These are phyloP conservation scores for Angophora floribunda DNA, from an alignment of 345 rosid genomes.

Conservation along the genomic window DNA sequence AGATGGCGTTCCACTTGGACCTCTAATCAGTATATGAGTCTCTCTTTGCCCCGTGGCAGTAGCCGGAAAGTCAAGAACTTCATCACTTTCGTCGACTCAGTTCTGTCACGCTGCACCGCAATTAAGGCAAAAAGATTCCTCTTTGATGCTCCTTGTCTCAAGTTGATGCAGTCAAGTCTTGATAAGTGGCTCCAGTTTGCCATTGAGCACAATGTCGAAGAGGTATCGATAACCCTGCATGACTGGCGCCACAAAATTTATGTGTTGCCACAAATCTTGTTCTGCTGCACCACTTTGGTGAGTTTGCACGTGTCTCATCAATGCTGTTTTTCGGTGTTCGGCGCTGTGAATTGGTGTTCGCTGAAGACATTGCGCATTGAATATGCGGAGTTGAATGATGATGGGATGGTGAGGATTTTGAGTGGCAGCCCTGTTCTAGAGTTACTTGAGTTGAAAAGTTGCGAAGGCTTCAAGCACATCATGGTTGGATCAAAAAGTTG, in stretches of 20 bases:
- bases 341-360: not conserved
- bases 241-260: not conserved
- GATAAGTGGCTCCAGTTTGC: not conserved
- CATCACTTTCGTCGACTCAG: not conserved
- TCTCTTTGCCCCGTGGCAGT: not conserved
- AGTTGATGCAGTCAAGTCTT: not conserved
- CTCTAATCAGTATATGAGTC: not conserved
- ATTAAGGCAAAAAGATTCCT: not conserved
- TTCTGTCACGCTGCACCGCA: not conserved
- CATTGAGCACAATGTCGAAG: not conserved
- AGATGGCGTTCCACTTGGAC: not conserved
- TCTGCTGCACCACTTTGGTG: not conserved
- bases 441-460: not conserved
- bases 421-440: not conserved
- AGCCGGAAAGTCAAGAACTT: not conserved
- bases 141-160: not conserved
- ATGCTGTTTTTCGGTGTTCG: not conserved
- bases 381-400: not conserved
- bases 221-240: not conserved
- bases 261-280: not conserved
- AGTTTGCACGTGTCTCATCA: not conserved
- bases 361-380: not conserved
- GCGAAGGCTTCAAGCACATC: not conserved
- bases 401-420: not conserved
- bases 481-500: not conserved